A percentile compares a stretch with the other conserved stretches of the same genome.
Conservation (phyloP, 441 rosid genomes). For the Kokia cookei region DNA sequence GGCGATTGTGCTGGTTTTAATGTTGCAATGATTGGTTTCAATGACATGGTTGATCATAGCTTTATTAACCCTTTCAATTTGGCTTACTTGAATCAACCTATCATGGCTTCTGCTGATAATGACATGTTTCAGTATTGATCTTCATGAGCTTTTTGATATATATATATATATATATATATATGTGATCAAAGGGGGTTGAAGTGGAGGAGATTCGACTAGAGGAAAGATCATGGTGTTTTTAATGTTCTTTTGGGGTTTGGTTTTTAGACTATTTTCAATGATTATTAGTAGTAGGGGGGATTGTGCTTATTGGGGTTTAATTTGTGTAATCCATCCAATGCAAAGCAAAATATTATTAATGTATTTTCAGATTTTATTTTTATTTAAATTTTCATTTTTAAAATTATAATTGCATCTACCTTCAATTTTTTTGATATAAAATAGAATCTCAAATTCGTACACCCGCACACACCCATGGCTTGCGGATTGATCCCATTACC, state of each 20-base stretch:
- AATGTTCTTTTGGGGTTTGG: neutral
- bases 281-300: neutral
- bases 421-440: too few species aligned
- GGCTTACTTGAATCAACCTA: conserved; percentile 49
- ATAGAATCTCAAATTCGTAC: too few species aligned
- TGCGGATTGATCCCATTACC: too few species aligned
- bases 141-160: conserved; percentile 15
- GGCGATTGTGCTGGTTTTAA: neutral
- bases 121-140: conserved; percentile 31
- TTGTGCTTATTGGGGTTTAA: neutral
- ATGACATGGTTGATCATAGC: conserved; percentile 29
- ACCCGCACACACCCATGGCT: too few species aligned
- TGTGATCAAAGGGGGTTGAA: too few species aligned
- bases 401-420: too few species aligned
- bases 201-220: neutral
- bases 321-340: neutral
- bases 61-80: conserved; percentile 37
- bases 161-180: too few species aligned
- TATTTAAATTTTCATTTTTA: neutral
- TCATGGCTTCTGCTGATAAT: conserved; percentile 57
- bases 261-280: neutral
- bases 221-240: conserved; percentile 29
- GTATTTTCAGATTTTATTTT: neutral
- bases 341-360: neutral
- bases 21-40: neutral